Evolutionary conservation across 441 rosid species (phyloP), one percentile per base, ranked within the genome.

Genomic region (California macrophylla): DNA sequence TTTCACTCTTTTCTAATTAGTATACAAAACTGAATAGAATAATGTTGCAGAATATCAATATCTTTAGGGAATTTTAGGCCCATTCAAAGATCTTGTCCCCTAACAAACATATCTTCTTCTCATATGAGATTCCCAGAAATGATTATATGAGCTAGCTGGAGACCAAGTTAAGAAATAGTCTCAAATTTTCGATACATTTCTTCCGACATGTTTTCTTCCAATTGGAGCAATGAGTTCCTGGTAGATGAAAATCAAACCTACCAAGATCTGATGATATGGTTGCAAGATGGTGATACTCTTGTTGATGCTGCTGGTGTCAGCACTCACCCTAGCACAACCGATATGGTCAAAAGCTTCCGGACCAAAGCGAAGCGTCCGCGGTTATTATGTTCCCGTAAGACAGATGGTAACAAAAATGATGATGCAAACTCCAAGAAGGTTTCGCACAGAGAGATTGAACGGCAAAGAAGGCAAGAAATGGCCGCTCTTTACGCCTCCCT

Each of bases 401-500:
- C 23, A 26, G 24, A 36, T 2, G 74, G 58, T 74, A 70, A 71
- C 15, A 73, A 36, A 62, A 73, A 64, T 15, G 70, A 62, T 26
- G 72, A 72, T 25, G 74, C 66, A 32, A 50, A 69, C 26, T 76
- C 76, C 45, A 84, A 80, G 82, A 89, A 84, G 83, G 71, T 74
- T 77, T 74, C 77, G 73, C 97, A 86, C 61, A 82, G 93, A 66
- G 93, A 87, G 62, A 76, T 82, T 23, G 96, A 92, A 72, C 77
- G 87, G 52, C 87, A 77, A 70, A 80, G 97, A 58, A 82, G 98
- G 74, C 88, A 82, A 82, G 93, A 86, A 71, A 90, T 89, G 96
- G 65, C 90, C 40, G 30, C 86, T 65, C 96, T 89, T 72, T 78
- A 79, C 66, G 60, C 82, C 2, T 79, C 89, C 16, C 93, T 92